Evolutionary conservation across 352 stramenopile species (phyloP), one percentile per base, ranked within the genome.

Genomic region (Pythium utonaiense): DNA sequence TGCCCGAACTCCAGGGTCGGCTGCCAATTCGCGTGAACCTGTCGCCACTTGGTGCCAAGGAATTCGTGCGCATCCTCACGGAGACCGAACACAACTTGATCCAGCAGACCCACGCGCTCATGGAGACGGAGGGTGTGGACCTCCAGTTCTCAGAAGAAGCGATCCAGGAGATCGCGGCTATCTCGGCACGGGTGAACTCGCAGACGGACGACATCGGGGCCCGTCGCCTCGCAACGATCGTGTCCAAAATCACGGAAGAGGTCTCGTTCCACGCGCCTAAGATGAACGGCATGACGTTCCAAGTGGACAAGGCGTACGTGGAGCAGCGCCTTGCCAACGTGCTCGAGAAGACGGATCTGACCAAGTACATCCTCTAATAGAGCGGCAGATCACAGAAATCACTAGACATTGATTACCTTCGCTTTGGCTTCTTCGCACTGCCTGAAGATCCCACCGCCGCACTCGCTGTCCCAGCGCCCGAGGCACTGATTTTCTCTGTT

Each of bases 201-300:
- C 96, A 96, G 47, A 95, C 97, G 3, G 95, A 99, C 75, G 98
- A 99, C 79, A 99, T 99, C 70, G 97, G 97, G 47, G 97, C 97
- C 14, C 80, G 97, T 34, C 89, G 97, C 44, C 80, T 99, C 44
- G 96, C 98, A 67, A 99, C 97, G 17, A 88, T 93, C 60, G 77
- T 99, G 67, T 97, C 98, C 74, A 93, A 97, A 58, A 98, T 99
- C 58, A 96, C 98, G 56, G 97, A 99, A 73, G 89, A 98, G 47
- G 95, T 99, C 25, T 98, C 91, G 57, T 99, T 99, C 75, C 85
- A 99, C 61, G 94, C 97, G 7, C 87, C 96, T 6, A 94, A 98
- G 66, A 89, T 95, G 79, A 75, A 75, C 42, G 80, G 80, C 34
- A 69, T 88, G 58, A 74, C 62, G n/a, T 88, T 98, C 34, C 68